Evolutionary conservation across 768 basidiomycete genomes (phyloP), one percentile per base, ranked within the genome.

Genomic region (Mycena olivaceomarginata): DNA sequence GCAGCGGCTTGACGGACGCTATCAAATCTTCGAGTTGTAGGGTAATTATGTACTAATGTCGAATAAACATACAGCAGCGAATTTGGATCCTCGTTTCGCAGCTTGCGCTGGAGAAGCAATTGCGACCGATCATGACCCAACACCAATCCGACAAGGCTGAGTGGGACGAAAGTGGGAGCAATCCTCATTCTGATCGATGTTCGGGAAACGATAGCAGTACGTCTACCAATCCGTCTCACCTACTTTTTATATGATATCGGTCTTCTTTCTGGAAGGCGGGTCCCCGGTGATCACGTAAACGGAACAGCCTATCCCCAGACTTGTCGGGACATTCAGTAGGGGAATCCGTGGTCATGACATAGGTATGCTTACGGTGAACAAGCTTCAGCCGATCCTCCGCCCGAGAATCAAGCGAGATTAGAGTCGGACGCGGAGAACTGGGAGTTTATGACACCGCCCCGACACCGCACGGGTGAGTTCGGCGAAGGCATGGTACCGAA

Each of bases 51-150:
- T 8, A 45, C 43, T 7, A 45, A 6, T 45, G 22, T 66, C 12
- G 56, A 67, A 62, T 57, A 20, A 74, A 62, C 57, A 31, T 67
- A 67, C 72, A 67, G 1, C 63, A 67, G 60, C 20, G 15, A 2
- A 41, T 72, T 65, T 45, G 63, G 25, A 51, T 51, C 46, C 62
- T 53, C 70, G 5, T 1, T 72, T 16, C 9, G 4, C 63, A 74
- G 72, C 57, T 74, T 74, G 31, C 72, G 72, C 72, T 74, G 65
- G 72, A 74, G 65, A 37, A 74, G 25, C 41, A 31, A 67, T 41
- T 37, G 65, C 53, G 72, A 74, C 41, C 59, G 25, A 25, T 74
- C 72, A 57, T 66, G 20, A 43, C 71, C 71, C 18, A 66, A 45
- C 71, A 66, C 71, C 20, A 65, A 72, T 43, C 63, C 64, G 40